Evolutionary conservation across 2,329 filamentous ascomycete genomes (phyloP), one percentile per base, ranked within the genome.

Genomic region (Aspergillus sojae): DNA sequence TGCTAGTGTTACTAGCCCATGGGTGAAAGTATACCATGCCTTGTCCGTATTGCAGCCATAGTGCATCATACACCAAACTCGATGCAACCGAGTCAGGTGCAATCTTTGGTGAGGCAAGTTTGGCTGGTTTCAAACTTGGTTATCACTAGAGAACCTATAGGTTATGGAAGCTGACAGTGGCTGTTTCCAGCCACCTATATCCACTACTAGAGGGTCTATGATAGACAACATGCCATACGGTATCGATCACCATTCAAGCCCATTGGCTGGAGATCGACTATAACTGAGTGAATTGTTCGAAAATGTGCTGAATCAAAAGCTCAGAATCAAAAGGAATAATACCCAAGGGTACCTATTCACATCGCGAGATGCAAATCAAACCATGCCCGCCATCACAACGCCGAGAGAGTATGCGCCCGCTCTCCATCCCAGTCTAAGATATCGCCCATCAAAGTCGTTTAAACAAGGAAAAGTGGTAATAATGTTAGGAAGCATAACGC

Each of bases 361-460:
- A 67, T 68, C 62, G 63, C 60, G 61, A 66, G 65, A 70, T 70
- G 70, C 65, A 66, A 64, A 61, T 65, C 68, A 62, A 65, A 59
- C 67, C 63, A 64, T 63, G 61, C 64, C 67, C 64, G 62, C 68
- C 60, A 59, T 60, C 67, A 63, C 65, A 71, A 72, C 70, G 70
- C 70, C 70, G 63, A 62, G 64, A 66, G 58, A 65, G 64, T 67
- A 70, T 71, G 68, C 70, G 70, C 70, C 67, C 63, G 66, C 63
- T 68, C 65, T 67, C 70, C 69, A 63, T 66, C 62, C 70, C 64
- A 62, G 66, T 71, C 62, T 67, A 69, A 72, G 63, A 71, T 69
- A 71, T 70, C 60, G 70, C 68, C 73, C 62, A 63, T 68, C 68
- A 68, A 48, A 71, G 66, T 69, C 69, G 65, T 71, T 69, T 60